Conservation (phyloP, 805 yeast species). For the Sporopachydermia quercuum region DNA sequence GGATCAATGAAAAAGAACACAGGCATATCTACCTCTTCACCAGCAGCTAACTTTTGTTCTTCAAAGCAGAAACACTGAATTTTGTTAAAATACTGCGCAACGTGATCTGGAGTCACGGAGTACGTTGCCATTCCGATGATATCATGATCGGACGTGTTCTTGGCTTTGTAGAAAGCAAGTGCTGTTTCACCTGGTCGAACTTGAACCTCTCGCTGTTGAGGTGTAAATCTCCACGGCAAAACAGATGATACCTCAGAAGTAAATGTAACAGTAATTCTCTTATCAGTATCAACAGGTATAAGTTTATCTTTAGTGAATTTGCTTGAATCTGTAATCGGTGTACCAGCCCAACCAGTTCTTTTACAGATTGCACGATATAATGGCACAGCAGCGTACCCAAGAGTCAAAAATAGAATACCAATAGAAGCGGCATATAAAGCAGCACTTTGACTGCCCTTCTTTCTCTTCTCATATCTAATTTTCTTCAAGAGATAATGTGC, state of each 20-base stretch:
- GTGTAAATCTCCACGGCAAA: conserved; percentile 89
- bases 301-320: conserved; percentile 78
- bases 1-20: conserved; percentile 95
- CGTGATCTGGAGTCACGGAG: conserved; percentile 90
- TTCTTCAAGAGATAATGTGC: background rate
- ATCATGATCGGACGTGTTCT: conserved; percentile 71
- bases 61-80: conserved; percentile 98
- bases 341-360: conserved; percentile 92
- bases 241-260: conserved; percentile 85
- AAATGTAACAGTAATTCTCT: conserved; percentile 70
- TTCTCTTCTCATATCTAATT: conserved; percentile 12
- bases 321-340: conserved; percentile 74
- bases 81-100: conserved; percentile 91
- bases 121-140: conserved; percentile 98
- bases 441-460: conserved; percentile 33
- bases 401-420: conserved; percentile 52
- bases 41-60: conserved; percentile 85
- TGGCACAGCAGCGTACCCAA: conserved; percentile 87
- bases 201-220: conserved; percentile 86
- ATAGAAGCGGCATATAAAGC: conserved; percentile 57
- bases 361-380: conserved; percentile 83
- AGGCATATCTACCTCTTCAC: conserved; percentile 98
- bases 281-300: conserved; percentile 74
- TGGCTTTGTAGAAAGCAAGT: conserved; percentile 86
- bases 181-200: conserved; percentile 98